Conservation (phyloP, 2,329 filamentous ascomycete species). For the Ambrosiella xylebori region DNA sequence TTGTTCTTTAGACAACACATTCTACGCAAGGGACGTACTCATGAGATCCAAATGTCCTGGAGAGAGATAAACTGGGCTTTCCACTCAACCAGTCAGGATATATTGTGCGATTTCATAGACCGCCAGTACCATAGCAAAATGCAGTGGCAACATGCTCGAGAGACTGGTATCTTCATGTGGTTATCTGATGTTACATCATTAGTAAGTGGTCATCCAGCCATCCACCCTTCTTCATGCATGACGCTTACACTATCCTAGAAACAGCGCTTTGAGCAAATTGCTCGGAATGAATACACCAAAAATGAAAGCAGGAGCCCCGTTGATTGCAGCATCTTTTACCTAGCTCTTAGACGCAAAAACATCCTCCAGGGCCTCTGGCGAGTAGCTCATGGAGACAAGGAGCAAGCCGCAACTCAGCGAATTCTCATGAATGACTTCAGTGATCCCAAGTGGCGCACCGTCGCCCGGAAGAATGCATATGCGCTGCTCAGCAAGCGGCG, state of each 20-base stretch:
- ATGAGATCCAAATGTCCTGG: conserved; percentile 52
- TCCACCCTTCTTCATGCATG: neutral
- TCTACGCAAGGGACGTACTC: conserved; percentile 46
- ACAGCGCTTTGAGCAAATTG: conserved; percentile 59
- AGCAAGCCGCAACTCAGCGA: conserved; percentile 63
- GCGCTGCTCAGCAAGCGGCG: conserved; percentile 78
- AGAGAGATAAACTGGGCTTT: conserved; percentile 76
- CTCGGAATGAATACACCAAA: conserved; percentile 82
- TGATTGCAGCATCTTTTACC: conserved; percentile 79
- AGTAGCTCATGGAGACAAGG: conserved; percentile 77
- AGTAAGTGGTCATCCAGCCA: conserved; percentile 31
- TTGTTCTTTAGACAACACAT: conserved; percentile 73
- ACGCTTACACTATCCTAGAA: conserved; percentile 14
- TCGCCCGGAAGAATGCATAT: conserved; percentile 91
- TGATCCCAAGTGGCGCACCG: conserved; percentile 71
- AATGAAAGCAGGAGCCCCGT: conserved; percentile 76
- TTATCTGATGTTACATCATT: conserved; percentile 59
- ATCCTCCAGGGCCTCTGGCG: conserved; percentile 86
- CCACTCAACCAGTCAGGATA: conserved; percentile 74
- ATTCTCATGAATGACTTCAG: conserved; percentile 83
- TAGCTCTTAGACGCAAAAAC: conserved; percentile 79
- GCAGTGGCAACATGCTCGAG: conserved; percentile 68
- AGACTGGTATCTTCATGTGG: conserved; percentile 93
- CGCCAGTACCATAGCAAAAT: conserved; percentile 64
- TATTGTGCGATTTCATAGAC: conserved; percentile 67